Evolutionary conservation across 1,284 basidiomycete genomes (phyloP).

Genomic region (Volvariella surrecta): DNA sequence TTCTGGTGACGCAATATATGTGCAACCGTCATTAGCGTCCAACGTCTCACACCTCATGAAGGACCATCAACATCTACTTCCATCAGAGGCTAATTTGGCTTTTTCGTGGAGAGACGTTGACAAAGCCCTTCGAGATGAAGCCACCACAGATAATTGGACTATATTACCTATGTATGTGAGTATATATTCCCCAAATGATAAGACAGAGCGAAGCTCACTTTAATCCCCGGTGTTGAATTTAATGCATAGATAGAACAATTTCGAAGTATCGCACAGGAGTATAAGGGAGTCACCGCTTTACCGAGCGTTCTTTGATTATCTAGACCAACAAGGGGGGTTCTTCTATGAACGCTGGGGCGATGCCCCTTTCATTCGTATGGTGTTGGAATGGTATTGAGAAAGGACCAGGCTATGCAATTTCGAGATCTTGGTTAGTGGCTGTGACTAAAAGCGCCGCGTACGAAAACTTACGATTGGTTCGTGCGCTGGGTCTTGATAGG

Average conservation of each 20-base stretch:
- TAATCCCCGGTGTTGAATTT: no score
- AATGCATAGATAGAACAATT: constrained; percentile 15
- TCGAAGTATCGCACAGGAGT: constrained; percentile 20
- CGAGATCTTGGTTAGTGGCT: constrained; percentile 15
- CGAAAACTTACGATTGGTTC: no score
- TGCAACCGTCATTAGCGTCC: constrained; percentile 18
- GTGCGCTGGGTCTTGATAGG: background rate
- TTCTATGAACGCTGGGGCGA: constrained; percentile 23
- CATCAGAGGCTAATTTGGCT: constrained; percentile 15
- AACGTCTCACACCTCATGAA: constrained; percentile 19
- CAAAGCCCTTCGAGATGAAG: constrained; percentile 18
- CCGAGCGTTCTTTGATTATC: constrained; percentile 16
- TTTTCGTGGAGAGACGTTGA: constrained; percentile 17
- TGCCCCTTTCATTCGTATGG: constrained; percentile 21
- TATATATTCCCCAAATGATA: no score
- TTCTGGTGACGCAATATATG: constrained; percentile 15
- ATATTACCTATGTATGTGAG: constrained; percentile 20
- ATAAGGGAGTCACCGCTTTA: constrained; percentile 19
- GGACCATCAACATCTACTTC: constrained; percentile 10
- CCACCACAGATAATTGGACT: constrained; percentile 18
- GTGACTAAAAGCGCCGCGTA: no score
- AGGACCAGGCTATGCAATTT: constrained; percentile 21
- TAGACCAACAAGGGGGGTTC: constrained; percentile 18
- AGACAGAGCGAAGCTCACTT: no score
- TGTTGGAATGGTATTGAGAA: constrained; percentile 18